Conservation (phyloP, 2,329 filamentous ascomycete species). For the Exophiala aquamarina region DNA sequence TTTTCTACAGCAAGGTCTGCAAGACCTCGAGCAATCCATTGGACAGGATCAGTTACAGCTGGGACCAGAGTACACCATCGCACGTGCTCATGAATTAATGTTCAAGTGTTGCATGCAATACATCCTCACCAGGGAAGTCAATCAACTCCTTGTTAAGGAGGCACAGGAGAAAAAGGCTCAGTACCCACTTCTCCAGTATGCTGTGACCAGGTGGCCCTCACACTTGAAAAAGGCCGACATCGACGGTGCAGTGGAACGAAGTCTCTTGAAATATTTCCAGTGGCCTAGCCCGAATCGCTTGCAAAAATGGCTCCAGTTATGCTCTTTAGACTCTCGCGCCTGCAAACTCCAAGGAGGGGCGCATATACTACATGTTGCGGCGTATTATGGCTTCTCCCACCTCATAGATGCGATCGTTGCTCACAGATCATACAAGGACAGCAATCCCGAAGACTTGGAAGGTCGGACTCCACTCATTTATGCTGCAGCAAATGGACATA, state of each 20-base stretch:
- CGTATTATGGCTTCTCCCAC: neutral
- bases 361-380: constrained; percentile 1
- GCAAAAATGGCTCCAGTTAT: neutral
- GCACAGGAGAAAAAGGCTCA: too few relatives aligned
- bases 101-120: constrained; percentile 7
- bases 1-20: constrained; percentile 2
- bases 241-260: neutral
- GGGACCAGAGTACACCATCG: neutral
- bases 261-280: neutral
- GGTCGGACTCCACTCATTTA: constrained; percentile 17
- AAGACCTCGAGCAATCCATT: constrained; percentile 2
- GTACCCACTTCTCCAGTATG: constrained; percentile 2
- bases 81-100: constrained; percentile 2
- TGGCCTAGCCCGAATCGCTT: neutral
- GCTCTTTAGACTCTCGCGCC: neutral
- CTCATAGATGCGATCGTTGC: constrained; percentile 1
- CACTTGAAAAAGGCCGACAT: constrained; percentile 2
- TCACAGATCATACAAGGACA: neutral
- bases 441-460: constrained; percentile 5
- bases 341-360: neutral
- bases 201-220: constrained; percentile 1
- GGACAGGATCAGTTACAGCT: neutral
- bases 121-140: constrained; percentile 1
- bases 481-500: constrained; percentile 19
- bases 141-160: neutral